Conservation (phyloP, 768 basidiomycete species). For the Pleurotus ostreatus region DNA sequence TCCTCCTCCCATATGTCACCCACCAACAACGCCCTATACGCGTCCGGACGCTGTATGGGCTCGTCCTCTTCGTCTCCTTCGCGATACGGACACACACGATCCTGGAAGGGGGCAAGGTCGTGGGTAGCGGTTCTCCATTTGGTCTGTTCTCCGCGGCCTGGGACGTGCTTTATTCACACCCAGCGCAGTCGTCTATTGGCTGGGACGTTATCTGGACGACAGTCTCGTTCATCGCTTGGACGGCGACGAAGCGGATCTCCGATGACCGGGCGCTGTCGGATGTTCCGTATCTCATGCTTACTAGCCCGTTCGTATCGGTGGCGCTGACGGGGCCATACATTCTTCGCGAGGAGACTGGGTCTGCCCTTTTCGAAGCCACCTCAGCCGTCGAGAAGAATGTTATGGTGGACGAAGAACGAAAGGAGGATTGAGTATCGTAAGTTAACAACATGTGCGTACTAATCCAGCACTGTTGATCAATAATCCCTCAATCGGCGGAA, state of each 20-base stretch:
- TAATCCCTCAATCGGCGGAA: too few species aligned
- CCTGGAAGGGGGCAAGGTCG: constrained; percentile 18
- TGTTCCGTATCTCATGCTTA: constrained; percentile 18
- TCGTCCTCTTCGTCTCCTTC: constrained; percentile 26
- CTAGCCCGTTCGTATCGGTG: constrained; percentile 21
- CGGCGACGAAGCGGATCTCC: background rate
- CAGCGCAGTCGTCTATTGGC: constrained; percentile 61
- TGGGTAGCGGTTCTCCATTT: constrained; percentile 13
- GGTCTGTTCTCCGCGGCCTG: constrained; percentile 26
- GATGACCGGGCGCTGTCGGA: constrained; percentile 12
- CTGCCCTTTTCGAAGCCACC: too few species aligned
- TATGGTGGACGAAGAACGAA: background rate
- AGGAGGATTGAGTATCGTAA: constrained; percentile 4
- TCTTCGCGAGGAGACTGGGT: constrained; percentile 3
- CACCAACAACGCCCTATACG: constrained; percentile 17
- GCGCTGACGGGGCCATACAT: constrained; percentile 23
- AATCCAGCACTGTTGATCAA: background rate
- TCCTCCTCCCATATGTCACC: constrained; percentile 1
- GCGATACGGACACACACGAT: constrained; percentile 32
- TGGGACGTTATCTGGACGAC: constrained; percentile 63
- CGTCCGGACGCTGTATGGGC: constrained; percentile 30
- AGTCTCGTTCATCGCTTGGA: constrained; percentile 37
- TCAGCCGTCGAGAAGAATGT: background rate
- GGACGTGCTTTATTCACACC: constrained; percentile 42
- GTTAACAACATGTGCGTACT: background rate